These are phyloP conservation scores for Dictyostelium purpureum DNA, from an alignment of 78 protist species.

Conservation along the genomic window DNA sequence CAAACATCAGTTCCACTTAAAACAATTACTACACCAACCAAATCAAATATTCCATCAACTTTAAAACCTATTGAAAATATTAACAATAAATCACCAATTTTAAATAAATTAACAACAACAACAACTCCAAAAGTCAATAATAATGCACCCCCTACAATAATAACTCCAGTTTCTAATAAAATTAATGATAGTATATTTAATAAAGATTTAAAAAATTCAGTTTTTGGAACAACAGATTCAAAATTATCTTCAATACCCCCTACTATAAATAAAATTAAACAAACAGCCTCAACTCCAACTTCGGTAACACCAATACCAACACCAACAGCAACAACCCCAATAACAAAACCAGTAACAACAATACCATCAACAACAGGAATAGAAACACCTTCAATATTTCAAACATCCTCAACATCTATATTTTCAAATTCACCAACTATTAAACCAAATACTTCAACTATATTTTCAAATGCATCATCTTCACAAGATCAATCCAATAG, in stretches of 20 bases:
- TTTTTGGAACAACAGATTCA: not conserved
- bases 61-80: too few species aligned
- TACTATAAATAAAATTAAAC: not conserved
- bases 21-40: too few species aligned
- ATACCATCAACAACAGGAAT: not conserved
- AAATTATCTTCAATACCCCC: not conserved
- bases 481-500: too few species aligned
- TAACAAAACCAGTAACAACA: not conserved
- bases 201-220: too few species aligned
- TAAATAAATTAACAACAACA: too few species aligned
- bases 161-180: too few species aligned
- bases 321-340: not conserved
- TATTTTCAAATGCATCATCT: not conserved
- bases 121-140: not conserved
- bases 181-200: too few species aligned
- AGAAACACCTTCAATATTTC: not conserved
- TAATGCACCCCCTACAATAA: not conserved
- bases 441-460: not conserved
- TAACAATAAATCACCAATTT: too few species aligned
- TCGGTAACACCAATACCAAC: not conserved
- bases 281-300: not conserved
- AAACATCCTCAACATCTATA: not conserved
- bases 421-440: not conserved
- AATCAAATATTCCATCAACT: not conserved
- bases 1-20: not conserved